Evolutionary conservation across 2,329 filamentous ascomycete species (phyloP), one percentile per base, ranked within the genome.

Genomic region (Fusarium hostae): DNA sequence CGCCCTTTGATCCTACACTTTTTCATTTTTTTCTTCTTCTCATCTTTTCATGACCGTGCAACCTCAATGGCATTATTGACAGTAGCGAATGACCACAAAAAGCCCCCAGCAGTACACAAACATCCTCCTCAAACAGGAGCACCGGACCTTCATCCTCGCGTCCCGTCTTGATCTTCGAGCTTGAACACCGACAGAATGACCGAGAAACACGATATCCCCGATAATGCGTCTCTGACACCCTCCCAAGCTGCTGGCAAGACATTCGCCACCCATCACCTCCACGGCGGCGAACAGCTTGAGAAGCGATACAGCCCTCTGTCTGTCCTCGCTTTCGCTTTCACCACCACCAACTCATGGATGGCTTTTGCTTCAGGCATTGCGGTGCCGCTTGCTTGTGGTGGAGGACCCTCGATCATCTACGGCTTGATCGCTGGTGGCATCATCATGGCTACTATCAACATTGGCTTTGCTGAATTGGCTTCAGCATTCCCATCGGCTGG

Each of bases 311-410:
- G 68, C 15, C 75, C 72, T 3, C 56, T 77, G 5, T 77, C 75
- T 10, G 75, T 77, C 41, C 66, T 77, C 26, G 75, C 74, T 4
- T 76, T 77, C 30, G 75, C 73, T 1, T 77, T 77, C 26, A 77
- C 75, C 5, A 77, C 75, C 9, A 77, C 72, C 20, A 77, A 77
- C 26, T 77, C 75, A 1, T 77, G 75, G 75, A 69, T 75, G 28
- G 75, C 74, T 9, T 77, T 77, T 56, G 75, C 66, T 8, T 77
- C 75, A 9, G 74, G 74, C 3, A 59, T 77, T 9, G 73, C 74
- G 0, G 72, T 77, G 6, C 75, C 75, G 8, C 50, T 77, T 16
- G 70, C 74, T 5, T 76, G 73, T 22, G 75, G 75, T 5, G 75
- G 63, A n/a, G 75, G 73, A 9, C 75, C 75, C 11, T 74, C 66